These are phyloP conservation scores for Chlorella ohadii DNA, from an alignment of 139 green algal species.

Conservation along the genomic window DNA sequence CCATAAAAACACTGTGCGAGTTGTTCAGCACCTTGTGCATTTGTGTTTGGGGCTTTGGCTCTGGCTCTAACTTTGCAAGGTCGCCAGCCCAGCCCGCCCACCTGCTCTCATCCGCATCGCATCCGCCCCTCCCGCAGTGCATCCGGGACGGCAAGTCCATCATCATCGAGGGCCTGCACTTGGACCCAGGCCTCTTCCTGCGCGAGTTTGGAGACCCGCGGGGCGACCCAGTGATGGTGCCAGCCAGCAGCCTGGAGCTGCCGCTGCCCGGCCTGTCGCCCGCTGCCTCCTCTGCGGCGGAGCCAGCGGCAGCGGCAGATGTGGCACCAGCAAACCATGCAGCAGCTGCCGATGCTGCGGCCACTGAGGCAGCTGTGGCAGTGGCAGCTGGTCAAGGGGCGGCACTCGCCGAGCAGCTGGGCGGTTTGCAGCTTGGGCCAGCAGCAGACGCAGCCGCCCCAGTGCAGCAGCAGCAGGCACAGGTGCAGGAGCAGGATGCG, in stretches of 20 bases:
- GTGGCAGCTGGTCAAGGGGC: background rate
- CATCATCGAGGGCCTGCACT: conserved; percentile 88
- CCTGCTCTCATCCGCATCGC: too few species aligned
- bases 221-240: background rate
- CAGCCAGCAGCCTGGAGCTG: background rate
- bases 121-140: conserved; percentile 43
- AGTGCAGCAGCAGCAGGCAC: background rate
- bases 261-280: background rate
- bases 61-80: too few species aligned
- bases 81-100: too few species aligned
- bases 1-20: too few species aligned
- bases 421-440: too few species aligned
- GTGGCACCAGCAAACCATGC: background rate
- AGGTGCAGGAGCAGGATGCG: too few species aligned
- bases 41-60: too few species aligned
- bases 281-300: background rate
- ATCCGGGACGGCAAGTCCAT: conserved; percentile 90
- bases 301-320: background rate
- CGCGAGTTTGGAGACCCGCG: conserved; percentile 59
- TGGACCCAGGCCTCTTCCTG: conserved; percentile 82
- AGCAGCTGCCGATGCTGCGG: background rate
- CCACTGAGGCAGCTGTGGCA: background rate
- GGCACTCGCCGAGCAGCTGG: background rate
- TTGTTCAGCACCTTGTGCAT: too few species aligned
- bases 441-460: background rate